Percentiles rank a stretch among this genome's conserved stretches.
phyloP scores from a whole-genome alignment of 495 filamentous ascomycete genomes.

The Emericellopsis terricola region DNA sequence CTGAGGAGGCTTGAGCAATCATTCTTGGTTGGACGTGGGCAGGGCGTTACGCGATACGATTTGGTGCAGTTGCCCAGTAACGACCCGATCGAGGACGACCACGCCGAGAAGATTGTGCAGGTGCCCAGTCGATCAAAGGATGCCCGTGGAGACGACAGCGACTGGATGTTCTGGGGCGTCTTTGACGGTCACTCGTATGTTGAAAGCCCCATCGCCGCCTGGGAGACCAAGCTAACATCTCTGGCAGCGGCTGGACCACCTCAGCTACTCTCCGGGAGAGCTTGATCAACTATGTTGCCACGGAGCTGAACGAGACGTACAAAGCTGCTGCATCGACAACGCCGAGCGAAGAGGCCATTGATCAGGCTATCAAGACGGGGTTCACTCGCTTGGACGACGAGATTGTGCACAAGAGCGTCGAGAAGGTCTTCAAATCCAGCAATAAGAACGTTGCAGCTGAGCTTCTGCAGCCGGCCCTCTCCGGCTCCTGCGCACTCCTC shows the following conservation, averaged over 20 bases:
- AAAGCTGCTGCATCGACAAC: constrained; percentile 44
- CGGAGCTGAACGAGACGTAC: constrained; percentile 88
- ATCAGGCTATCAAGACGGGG: constrained; percentile 80
- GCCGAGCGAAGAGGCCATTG: constrained; percentile 61
- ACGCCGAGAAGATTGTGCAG: constrained; percentile 92
- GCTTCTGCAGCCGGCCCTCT: constrained; percentile 78
- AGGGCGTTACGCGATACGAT: constrained; percentile 89
- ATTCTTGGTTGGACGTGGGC: constrained; percentile 73
- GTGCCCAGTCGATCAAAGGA: constrained; percentile 28
- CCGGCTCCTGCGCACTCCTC: constrained; percentile 87
- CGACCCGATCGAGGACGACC: constrained; percentile 96
- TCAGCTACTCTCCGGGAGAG: constrained; percentile 89
- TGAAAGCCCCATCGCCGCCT: neutral
- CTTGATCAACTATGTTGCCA: constrained; percentile 77
- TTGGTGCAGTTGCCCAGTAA: constrained; percentile 91
- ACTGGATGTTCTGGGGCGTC: constrained; percentile 99
- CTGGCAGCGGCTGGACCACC: constrained; percentile 81
- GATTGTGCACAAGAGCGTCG: constrained; percentile 76
- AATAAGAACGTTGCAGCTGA: constrained; percentile 78
- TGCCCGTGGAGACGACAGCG: constrained; percentile 35
- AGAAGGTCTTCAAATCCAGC: constrained; percentile 73
- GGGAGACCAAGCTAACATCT: constrained; percentile 7
- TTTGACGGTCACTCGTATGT: constrained; percentile 90
- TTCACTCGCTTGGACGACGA: constrained; percentile 82
- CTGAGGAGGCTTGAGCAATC: constrained; percentile 79